Conservation (phyloP, 805 yeast genomes). For the Cyberlindnera saturnus region DNA sequence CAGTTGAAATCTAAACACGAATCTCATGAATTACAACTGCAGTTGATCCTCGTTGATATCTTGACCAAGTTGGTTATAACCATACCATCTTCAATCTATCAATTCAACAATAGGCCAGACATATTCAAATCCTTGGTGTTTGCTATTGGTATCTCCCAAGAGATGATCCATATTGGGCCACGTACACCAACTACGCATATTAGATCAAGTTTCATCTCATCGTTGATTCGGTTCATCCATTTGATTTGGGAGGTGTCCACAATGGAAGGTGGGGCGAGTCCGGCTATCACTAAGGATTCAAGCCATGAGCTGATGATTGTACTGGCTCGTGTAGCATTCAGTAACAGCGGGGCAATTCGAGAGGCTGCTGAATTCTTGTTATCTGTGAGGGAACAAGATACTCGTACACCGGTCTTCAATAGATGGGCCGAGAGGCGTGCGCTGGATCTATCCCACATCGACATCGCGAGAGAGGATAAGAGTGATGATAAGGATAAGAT, state of each 20-base stretch:
- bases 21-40: conserved; percentile 35
- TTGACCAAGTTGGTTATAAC: conserved; percentile 36
- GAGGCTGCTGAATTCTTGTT: conserved; percentile 34
- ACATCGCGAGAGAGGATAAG: background rate
- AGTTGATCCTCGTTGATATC: conserved; percentile 39
- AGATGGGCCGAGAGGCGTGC: conserved; percentile 37
- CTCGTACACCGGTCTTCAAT: conserved; percentile 33
- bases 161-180: conserved; percentile 22
- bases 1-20: conserved; percentile 33
- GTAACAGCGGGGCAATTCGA: conserved; percentile 34
- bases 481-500: conserved; percentile 18
- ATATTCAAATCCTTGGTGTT: conserved; percentile 18
- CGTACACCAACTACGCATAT: conserved; percentile 19
- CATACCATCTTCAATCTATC: conserved; percentile 17
- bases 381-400: conserved; percentile 27
- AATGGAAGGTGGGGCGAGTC: conserved; percentile 6
- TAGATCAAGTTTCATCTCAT: conserved; percentile 16
- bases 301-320: conserved; percentile 42
- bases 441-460: conserved; percentile 29
- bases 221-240: conserved; percentile 15
- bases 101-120: conserved; percentile 15
- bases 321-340: conserved; percentile 48
- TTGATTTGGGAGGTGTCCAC: conserved; percentile 21
- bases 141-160: conserved; percentile 28
- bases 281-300: conserved; percentile 25